Evolutionary conservation across 1,284 basidiomycete species (phyloP).

Genomic region (Mycosarcoma mackinlayi): DNA sequence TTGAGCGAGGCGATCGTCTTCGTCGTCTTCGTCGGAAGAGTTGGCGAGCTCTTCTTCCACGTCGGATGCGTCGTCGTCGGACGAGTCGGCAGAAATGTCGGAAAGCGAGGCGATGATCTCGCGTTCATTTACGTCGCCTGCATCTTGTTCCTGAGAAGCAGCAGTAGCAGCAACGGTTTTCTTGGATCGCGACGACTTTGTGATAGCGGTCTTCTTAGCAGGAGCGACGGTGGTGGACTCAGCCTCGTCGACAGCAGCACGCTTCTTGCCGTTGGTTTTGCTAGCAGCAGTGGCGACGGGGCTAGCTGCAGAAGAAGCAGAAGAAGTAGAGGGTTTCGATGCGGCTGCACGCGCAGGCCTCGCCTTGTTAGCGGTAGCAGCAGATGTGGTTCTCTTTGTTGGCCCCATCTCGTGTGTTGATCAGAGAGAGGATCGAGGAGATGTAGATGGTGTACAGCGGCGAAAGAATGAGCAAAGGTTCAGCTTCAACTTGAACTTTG

Average conservation of each 20-base stretch:
- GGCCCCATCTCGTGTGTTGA: slow-evolving; percentile 22
- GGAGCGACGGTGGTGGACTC: slow-evolving; percentile 1
- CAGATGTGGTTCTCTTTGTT: slow-evolving; percentile 20
- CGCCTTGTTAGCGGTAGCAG: background rate
- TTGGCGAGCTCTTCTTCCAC: slow-evolving; percentile 41
- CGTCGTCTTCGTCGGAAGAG: slow-evolving; percentile 59
- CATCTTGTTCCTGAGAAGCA: slow-evolving; percentile 18
- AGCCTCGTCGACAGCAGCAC: slow-evolving; percentile 15
- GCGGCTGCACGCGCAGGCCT: slow-evolving; percentile 3
- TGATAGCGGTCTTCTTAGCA: slow-evolving; percentile 15
- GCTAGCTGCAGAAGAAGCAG: slow-evolving; percentile 4
- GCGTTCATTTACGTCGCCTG: slow-evolving; percentile 27
- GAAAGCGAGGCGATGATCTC: slow-evolving; percentile 41
- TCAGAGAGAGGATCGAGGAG: background rate
- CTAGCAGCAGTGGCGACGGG: slow-evolving; percentile 5
- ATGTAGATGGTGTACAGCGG: slow-evolving; percentile 4
- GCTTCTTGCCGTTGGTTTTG: slow-evolving; percentile 36
- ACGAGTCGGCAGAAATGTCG: slow-evolving; percentile 35
- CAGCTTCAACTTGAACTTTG: no score
- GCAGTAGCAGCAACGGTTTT: slow-evolving; percentile 9
- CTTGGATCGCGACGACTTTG: slow-evolving; percentile 11
- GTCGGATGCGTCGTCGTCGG: slow-evolving; percentile 29
- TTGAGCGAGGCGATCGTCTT: slow-evolving; percentile 46
- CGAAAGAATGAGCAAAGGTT: no score
- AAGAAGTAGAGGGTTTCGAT: background rate